Conservation (phyloP, 2,329 filamentous ascomycete species). For the Aspergillus terreus region DNA sequence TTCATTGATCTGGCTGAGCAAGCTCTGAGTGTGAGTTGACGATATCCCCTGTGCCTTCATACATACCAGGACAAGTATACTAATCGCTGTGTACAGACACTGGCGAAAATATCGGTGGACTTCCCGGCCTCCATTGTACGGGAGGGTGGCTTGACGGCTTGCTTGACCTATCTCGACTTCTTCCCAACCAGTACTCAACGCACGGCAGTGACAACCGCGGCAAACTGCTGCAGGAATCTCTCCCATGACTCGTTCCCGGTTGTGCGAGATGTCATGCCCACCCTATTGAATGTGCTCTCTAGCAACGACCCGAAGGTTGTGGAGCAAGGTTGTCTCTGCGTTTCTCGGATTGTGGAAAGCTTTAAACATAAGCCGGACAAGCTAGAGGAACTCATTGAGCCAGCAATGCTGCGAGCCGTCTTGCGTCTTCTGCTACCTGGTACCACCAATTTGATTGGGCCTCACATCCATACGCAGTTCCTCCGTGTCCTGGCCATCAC, state of each 20-base stretch:
- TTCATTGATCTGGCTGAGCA: conserved; percentile 98
- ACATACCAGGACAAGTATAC: background rate
- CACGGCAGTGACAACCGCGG: conserved; percentile 93
- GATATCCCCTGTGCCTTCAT: background rate
- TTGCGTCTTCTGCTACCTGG: conserved; percentile 85
- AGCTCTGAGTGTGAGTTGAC: conserved; percentile 67
- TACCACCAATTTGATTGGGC: conserved; percentile 89
- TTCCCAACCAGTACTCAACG: conserved; percentile 96
- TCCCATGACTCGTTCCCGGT: conserved; percentile 89
- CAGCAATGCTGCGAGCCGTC: conserved; percentile 79
- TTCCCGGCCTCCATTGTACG: conserved; percentile 93
- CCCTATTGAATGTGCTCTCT: conserved; percentile 79
- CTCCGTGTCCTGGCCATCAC: conserved; percentile 87
- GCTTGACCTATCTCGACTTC: conserved; percentile 92
- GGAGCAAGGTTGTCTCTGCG: conserved; percentile 92
- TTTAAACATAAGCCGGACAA: conserved; percentile 86
- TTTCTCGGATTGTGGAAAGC: conserved; percentile 93
- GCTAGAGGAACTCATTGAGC: conserved; percentile 86
- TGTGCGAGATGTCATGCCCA: conserved; percentile 94
- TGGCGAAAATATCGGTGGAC: conserved; percentile 96
- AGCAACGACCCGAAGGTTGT: conserved; percentile 96
- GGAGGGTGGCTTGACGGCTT: conserved; percentile 93
- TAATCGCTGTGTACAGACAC: conserved; percentile 51
- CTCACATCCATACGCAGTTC: conserved; percentile 95
- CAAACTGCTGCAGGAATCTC: conserved; percentile 97